These are phyloP conservation scores for Clarireedia monteithiana DNA, from an alignment of 2,329 filamentous ascomycete genomes.

Conservation along the genomic window DNA sequence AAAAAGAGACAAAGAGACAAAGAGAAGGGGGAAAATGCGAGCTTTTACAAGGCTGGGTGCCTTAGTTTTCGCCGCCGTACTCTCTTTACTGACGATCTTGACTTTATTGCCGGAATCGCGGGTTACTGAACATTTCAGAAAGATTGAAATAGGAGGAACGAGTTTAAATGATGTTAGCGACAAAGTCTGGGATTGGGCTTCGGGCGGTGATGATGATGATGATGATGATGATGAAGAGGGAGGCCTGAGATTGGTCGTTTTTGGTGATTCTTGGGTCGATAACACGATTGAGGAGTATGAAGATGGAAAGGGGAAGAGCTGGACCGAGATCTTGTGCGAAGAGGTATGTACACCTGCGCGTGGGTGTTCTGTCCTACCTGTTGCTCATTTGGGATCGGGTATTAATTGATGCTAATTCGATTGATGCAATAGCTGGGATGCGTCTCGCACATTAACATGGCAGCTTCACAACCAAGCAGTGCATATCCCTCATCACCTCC, in stretches of 20 bases:
- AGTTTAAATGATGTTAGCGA: conserved; percentile 13
- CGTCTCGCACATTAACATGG: conserved; percentile 24
- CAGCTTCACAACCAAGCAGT: conserved; percentile 19
- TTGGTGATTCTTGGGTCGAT: conserved; percentile 29
- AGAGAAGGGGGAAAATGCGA: conserved; percentile 5
- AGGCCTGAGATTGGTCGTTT: conserved; percentile 23
- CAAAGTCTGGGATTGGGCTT: conserved; percentile 18
- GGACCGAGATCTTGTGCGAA: conserved; percentile 25
- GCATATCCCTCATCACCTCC: conserved; percentile 16
- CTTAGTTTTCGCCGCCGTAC: conserved; percentile 14
- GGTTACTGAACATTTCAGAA: conserved; percentile 17
- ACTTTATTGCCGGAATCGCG: conserved; percentile 15
- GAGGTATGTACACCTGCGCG: conserved; percentile 16
- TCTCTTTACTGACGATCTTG: conserved; percentile 19
- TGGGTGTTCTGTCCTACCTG: background rate
- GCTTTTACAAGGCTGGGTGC: conserved; percentile 17
- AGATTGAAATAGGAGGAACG: conserved; percentile 15
- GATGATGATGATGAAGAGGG: conserved; percentile 4
- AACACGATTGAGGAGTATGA: conserved; percentile 13
- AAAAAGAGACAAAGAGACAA: background rate
- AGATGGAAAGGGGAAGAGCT: conserved; percentile 19
- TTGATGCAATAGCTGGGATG: conserved; percentile 22
- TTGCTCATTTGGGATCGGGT: background rate
- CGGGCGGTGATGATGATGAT: conserved; percentile 4
- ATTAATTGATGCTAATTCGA: background rate